phyloP scores from a whole-genome alignment of 192 early-diverging fungal genomes.

The Coemansia sp. region DNA sequence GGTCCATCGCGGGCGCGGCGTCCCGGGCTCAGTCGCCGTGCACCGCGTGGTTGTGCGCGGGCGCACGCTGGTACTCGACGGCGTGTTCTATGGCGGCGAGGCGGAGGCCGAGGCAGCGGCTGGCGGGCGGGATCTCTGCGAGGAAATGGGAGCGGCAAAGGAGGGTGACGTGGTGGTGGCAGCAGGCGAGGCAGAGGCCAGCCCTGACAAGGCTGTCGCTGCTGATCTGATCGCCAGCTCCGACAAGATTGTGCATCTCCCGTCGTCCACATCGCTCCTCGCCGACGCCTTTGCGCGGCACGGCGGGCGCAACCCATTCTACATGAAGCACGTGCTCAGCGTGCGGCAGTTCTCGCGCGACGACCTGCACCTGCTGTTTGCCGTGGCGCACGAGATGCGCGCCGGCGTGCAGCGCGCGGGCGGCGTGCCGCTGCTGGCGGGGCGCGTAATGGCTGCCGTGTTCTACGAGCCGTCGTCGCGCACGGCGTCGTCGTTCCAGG shows the following conservation, averaged over 20 bases:
- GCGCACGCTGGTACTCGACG: constrained; percentile 83
- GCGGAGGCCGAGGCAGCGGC: not conserved
- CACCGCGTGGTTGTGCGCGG: constrained; percentile 89
- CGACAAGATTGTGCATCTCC: constrained; percentile 14
- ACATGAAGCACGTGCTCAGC: constrained; percentile 85
- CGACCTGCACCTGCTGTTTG: constrained; percentile 92
- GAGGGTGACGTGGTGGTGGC: constrained; percentile 8
- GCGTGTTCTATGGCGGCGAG: constrained; percentile 54
- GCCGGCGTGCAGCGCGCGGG: constrained; percentile 88
- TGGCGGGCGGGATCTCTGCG: constrained; percentile 1
- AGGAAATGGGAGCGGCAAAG: no score
- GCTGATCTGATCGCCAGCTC: not conserved
- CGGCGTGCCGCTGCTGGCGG: constrained; percentile 74
- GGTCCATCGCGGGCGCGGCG: constrained; percentile 79
- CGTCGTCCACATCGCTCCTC: constrained; percentile 13
- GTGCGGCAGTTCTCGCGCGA: constrained; percentile 89
- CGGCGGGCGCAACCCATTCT: constrained; percentile 67
- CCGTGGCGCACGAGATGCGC: constrained; percentile 95
- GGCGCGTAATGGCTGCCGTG: constrained; percentile 89
- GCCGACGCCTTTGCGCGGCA: constrained; percentile 47
- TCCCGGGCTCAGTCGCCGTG: no score
- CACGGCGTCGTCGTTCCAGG: constrained; percentile 88
- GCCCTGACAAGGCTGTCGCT: not conserved
- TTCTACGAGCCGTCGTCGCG: constrained; percentile 97
- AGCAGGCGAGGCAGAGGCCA: constrained; percentile 16